Evolutionary conservation across 768 basidiomycete genomes (phyloP).

Genomic region (Psilocybe subaeruginosa): DNA sequence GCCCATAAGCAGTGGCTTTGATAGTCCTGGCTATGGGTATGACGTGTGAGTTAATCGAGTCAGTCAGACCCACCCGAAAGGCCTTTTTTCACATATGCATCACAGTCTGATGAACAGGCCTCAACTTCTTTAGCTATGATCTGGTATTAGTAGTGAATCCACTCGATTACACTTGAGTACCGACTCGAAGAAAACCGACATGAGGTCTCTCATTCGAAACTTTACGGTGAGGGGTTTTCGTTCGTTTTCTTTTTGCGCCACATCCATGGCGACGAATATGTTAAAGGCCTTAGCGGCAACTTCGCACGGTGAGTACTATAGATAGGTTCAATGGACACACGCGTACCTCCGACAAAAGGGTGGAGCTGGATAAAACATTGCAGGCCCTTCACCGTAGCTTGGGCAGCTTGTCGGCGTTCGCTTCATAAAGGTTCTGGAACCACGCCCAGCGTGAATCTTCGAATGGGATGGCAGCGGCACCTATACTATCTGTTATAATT

Average conservation of each 20-base stretch:
- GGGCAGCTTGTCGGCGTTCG: slow-evolving; percentile 27
- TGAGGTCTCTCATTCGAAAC: slow-evolving; percentile 53
- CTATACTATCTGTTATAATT: background rate
- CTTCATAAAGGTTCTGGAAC: slow-evolving; percentile 21
- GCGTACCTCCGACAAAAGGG: slow-evolving; percentile 39
- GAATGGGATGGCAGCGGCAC: background rate
- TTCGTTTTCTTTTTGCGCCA: slow-evolving; percentile 53
- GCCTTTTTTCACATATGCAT: slow-evolving; percentile 47
- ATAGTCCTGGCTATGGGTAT: slow-evolving; percentile 34
- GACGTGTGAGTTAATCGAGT: background rate
- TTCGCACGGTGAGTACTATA: slow-evolving; percentile 3
- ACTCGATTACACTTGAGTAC: slow-evolving; percentile 23
- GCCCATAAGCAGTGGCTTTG: slow-evolving; percentile 40
- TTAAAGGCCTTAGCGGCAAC: slow-evolving; percentile 55
- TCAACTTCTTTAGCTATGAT: slow-evolving; percentile 43
- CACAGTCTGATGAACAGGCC: slow-evolving; percentile 45
- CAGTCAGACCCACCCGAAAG: slow-evolving; percentile 31
- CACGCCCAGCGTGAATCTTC: background rate
- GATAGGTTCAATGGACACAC: background rate
- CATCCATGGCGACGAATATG: slow-evolving; percentile 48
- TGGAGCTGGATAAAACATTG: slow-evolving; percentile 37
- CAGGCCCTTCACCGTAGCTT: slow-evolving; percentile 33
- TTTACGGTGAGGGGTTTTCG: slow-evolving; percentile 48
- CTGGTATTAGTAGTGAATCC: no score
- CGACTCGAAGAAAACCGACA: slow-evolving; percentile 45